Base-by-base conservation (phyloP, 345 rosid genomes). In the Hirschfeldia incana region DNA sequence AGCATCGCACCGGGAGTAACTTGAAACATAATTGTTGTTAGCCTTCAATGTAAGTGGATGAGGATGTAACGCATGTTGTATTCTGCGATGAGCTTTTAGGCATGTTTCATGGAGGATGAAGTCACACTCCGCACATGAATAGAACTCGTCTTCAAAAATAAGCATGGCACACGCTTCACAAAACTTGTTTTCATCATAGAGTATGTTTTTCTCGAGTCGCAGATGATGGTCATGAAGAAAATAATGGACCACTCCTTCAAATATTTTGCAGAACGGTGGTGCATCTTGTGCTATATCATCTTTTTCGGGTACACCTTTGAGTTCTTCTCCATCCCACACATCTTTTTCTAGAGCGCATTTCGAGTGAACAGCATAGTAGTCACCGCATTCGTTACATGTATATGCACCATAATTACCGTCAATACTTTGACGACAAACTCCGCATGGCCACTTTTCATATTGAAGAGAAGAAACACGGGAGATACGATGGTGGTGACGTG, bases 161-260 rank as follows among this genome's bases (percentile, higher is more conserved):
- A 57, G 65, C 0, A 75, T 3, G 3, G 1, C 57, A 55, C 61
- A 73, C 0, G 46, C 46, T 16, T 62, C 33, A 73, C 44, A 73
- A 29, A 62, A 0, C 32, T 44, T 30, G 8, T 30, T 73, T 46
- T 62, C 61, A 0, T 73, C 69, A 46, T 57, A 55, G n/a, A 34
- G 2, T 53, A 27, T 53, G 26, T 2, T 51, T 21, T 8, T 10
- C 0, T 65, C 4, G 0, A 74, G 26, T 2, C 0, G 21, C 10
- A 65, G 78, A 34, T 17, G 34, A 74, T 64, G 77, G 13, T 63
- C 32, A 49, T 73, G 77, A 6, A 63, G 32, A 49, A 73, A 73
- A 63, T 73, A 39, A 29, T 4, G 62, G 65, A 73, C 49, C 11
- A 42, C 7, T 16, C 60, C 77, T 10, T 73, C n/a, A 5, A 4